phyloP scores from a whole-genome alignment of 345 rosid genomes.

The Rhizophora mangle region DNA sequence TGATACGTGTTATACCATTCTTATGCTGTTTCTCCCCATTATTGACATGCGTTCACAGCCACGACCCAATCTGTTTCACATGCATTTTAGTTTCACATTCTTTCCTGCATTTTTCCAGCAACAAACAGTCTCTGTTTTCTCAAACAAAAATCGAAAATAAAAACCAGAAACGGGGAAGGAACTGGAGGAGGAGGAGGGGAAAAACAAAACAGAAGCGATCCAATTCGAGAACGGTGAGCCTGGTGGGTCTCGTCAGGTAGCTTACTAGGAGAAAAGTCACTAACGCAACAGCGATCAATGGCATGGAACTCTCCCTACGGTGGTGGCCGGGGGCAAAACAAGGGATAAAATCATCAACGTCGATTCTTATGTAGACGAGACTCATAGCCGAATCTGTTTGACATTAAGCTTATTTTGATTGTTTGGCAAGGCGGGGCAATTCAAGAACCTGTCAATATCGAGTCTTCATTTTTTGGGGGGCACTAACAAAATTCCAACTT shows the following conservation, averaged over 20 bases:
- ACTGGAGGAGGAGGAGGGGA: neutral
- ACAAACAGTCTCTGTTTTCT: neutral
- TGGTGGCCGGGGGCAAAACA: neutral
- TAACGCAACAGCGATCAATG: too few relatives aligned
- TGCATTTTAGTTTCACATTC: too few relatives aligned
- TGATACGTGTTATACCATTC: too few relatives aligned
- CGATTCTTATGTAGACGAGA: slow-evolving; percentile 11
- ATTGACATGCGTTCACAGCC: too few relatives aligned
- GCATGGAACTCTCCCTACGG: slow-evolving; percentile 3
- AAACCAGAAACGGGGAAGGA: neutral
- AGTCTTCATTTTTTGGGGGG: too few relatives aligned
- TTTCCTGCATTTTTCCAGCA: neutral
- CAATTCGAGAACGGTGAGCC: slow-evolving; percentile 70
- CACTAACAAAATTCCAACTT: too few relatives aligned
- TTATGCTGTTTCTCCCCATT: too few relatives aligned
- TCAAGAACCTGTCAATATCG: too few relatives aligned
- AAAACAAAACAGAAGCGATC: slow-evolving; percentile 77
- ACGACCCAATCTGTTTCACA: too few relatives aligned
- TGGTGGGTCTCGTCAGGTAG: slow-evolving; percentile 67
- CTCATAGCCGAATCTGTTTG: neutral
- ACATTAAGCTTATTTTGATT: too few relatives aligned
- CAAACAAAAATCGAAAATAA: neutral
- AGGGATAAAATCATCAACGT: slow-evolving; percentile 11
- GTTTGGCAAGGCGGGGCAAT: too few relatives aligned
- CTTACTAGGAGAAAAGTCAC: slow-evolving; percentile 39